Conservation (phyloP, 2,329 filamentous ascomycete genomes). For the Cladosporium austrohemisphaericum region DNA sequence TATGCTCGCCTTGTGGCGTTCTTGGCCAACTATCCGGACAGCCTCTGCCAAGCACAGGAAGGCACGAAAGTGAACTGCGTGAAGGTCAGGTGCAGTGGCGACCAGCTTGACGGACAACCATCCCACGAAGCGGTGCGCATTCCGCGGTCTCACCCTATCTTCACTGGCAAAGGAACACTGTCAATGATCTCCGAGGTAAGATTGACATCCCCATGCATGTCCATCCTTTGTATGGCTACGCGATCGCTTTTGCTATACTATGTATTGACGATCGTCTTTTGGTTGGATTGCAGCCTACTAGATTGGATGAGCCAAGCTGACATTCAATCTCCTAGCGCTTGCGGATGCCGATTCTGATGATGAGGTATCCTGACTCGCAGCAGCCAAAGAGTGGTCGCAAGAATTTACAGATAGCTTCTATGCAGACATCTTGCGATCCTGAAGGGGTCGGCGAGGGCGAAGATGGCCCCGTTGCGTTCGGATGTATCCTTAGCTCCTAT, state of each 20-base stretch:
- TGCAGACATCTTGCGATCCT: neutral
- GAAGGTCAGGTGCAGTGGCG: neutral
- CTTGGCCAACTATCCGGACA: neutral
- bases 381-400: neutral
- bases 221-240: no score
- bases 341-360: no score
- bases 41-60: neutral
- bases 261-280: no score
- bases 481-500: neutral
- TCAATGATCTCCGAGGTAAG: neutral
- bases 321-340: no score
- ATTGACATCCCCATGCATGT: no score
- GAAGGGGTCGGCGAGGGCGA: neutral
- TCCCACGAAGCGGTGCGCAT: neutral
- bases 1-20: neutral
- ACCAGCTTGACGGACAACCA: neutral
- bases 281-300: no score
- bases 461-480: neutral
- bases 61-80: neutral
- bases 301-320: no score
- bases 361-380: neutral
- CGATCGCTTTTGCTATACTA: no score
- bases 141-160: slow-evolving; percentile 1
- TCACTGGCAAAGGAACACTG: neutral
- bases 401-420: neutral